Evolutionary conservation across 306 rosid genomes (phyloP), one percentile per base, ranked within the genome.

Genomic region (Myrica gale): DNA sequence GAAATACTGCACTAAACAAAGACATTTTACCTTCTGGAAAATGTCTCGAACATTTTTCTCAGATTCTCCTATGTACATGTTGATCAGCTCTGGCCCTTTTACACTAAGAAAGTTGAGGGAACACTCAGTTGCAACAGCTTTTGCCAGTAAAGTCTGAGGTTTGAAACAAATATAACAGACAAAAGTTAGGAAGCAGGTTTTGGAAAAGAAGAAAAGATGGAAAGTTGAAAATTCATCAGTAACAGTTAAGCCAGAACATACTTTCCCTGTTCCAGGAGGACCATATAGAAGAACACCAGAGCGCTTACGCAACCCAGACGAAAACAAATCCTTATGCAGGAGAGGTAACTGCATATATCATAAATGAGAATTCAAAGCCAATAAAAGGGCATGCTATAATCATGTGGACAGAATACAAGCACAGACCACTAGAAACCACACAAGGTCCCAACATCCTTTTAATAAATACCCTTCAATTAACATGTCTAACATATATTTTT

Each of bases 11-110:
- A 63, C 45, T 54, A 76, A 69, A 60, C 61, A 74, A 67, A 73
- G 76, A 73, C 62, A 32, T 3, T 69, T 79, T 76, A 92, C 99
- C 97, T 92, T 92, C 78, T 88, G 91, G 82, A 95, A 95, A 80
- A 92, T 92, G 84, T 95, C 97, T 55, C 97, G 82, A 45, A 92
- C 89, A 82, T 95, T 95, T 86, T 95, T 95, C 82, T 92, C 97
- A 7, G 97, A 95, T 85, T 95, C 99, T 83, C 99, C 99, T 73
- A 95, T 92, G 87, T 92, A 95, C 99, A 95, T 95, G 77, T 95
- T 95, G 82, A 92, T 95, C 61, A 95, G 86, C 72, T 95, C 99
- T 60, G 97, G 99, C 75, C 97, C 99, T 83, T 95, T 95, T 56
- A 95, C 97, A 52, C 99, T 88, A 70, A 95, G 91, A 85, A 95